phyloP scores from a whole-genome alignment of 257 asterid genomes.

The Striga asiatica region DNA sequence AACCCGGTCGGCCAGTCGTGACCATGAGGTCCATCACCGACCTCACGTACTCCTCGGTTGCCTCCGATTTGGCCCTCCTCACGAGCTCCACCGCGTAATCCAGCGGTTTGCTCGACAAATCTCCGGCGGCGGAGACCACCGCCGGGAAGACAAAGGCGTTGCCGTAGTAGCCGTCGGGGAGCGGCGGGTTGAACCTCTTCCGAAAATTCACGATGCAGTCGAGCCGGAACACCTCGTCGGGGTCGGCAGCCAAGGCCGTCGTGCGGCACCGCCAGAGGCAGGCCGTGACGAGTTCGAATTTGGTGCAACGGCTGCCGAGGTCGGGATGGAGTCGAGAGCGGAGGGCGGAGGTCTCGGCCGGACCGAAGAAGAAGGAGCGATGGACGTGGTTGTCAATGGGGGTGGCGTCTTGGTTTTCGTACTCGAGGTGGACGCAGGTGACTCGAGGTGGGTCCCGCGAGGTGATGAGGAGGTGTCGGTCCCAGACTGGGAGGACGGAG shows the following conservation, averaged over 20 bases:
- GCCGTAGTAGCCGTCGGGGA: conserved; percentile 47
- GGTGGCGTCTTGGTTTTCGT: no score
- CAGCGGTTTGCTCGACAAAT: conserved; percentile 31
- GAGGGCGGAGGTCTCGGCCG: conserved; percentile 35
- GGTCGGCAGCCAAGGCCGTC: conserved; percentile 31
- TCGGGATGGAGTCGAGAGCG: conserved; percentile 32
- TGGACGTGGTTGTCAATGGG: conserved; percentile 50
- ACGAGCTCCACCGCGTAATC: no score
- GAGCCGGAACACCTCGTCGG: conserved; percentile 36
- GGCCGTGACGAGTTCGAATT: conserved; percentile 40
- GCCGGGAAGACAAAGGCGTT: conserved; percentile 38
- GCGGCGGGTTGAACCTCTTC: conserved; percentile 28
- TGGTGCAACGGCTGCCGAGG: conserved; percentile 30
- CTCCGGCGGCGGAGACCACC: conserved; percentile 26
- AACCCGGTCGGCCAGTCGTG: no score
- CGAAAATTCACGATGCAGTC: conserved; percentile 34
- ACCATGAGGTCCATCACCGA: no score
- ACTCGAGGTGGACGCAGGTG: no score
- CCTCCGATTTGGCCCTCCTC: conserved; percentile 30
- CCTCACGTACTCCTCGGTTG: conserved; percentile 24
- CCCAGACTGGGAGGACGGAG: no score
- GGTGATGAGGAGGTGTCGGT: no score
- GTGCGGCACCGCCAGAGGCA: conserved; percentile 62
- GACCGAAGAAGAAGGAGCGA: conserved; percentile 59
- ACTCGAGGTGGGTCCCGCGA: no score